phyloP scores from a whole-genome alignment of 495 filamentous ascomycete species.

The Platismatia glauca region DNA sequence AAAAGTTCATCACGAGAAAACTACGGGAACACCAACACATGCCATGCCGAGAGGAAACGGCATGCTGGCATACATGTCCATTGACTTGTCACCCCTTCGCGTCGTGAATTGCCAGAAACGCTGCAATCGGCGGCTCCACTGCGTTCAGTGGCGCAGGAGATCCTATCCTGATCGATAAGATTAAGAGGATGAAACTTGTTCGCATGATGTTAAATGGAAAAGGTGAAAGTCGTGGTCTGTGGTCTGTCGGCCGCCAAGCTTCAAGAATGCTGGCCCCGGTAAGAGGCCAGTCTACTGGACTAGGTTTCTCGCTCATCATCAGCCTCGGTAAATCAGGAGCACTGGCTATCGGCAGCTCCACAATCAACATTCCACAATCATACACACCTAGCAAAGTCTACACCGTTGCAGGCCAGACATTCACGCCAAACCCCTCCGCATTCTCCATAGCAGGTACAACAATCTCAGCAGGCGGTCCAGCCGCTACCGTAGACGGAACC shows the following conservation, averaged over 20 bases:
- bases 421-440: too few species aligned
- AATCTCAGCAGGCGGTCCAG: slow-evolving; percentile 7
- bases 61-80: slow-evolving; percentile 36
- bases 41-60: slow-evolving; percentile 28
- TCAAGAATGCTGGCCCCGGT: neutral
- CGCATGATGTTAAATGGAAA: slow-evolving; percentile 10
- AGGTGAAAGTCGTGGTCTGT: slow-evolving; percentile 10
- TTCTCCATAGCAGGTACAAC: slow-evolving; percentile 2
- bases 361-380: neutral
- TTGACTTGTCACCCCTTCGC: slow-evolving; percentile 34
- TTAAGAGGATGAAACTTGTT: slow-evolving; percentile 11
- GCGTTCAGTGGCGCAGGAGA: slow-evolving; percentile 18
- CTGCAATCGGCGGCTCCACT: slow-evolving; percentile 27
- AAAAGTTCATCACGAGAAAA: slow-evolving; percentile 48
- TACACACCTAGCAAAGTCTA: too few species aligned
- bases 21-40: slow-evolving; percentile 41
- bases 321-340: neutral
- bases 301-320: too few species aligned
- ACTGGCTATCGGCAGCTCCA: neutral
- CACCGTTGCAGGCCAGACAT: neutral
- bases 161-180: neutral
- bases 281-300: slow-evolving; percentile 16
- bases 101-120: slow-evolving; percentile 26
- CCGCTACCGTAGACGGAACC: slow-evolving; percentile 6
- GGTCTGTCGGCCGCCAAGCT: slow-evolving; percentile 4